phyloP scores from a whole-genome alignment of 805 yeast genomes.

The Hanseniaspora vineae region DNA sequence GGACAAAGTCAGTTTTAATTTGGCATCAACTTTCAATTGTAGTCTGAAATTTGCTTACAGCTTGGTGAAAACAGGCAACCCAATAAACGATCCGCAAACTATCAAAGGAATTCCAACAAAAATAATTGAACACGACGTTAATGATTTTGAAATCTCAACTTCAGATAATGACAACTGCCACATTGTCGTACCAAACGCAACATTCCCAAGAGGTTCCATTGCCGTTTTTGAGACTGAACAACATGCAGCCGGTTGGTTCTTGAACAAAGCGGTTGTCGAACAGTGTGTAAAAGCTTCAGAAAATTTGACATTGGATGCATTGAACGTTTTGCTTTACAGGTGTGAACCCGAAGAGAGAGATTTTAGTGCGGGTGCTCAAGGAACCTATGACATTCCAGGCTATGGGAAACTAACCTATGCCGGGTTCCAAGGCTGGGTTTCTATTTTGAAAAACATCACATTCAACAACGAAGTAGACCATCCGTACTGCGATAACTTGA shows the following conservation, averaged over 20 bases:
- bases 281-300: slow-evolving; percentile 69
- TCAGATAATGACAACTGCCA: slow-evolving; percentile 32
- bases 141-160: slow-evolving; percentile 20
- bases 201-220: slow-evolving; percentile 82
- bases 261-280: slow-evolving; percentile 54
- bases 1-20: slow-evolving; percentile 45
- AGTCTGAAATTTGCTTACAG: slow-evolving; percentile 45
- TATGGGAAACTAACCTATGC: slow-evolving; percentile 70
- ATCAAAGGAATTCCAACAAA: slow-evolving; percentile 58
- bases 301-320: slow-evolving; percentile 47
- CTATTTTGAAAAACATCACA: slow-evolving; percentile 50
- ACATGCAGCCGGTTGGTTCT: slow-evolving; percentile 46
- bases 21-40: slow-evolving; percentile 33
- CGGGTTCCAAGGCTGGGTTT: slow-evolving; percentile 88
- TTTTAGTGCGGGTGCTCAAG: slow-evolving; percentile 54
- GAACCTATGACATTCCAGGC: slow-evolving; percentile 63
- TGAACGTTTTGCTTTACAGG: slow-evolving; percentile 62
- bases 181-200: slow-evolving; percentile 40
- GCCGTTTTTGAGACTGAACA: slow-evolving; percentile 67
- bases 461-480: slow-evolving; percentile 67
- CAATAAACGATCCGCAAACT: slow-evolving; percentile 22
- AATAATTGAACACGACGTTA: slow-evolving; percentile 37
- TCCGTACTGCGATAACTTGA: slow-evolving; percentile 66
- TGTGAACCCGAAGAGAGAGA: slow-evolving; percentile 86
- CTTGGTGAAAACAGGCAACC: slow-evolving; percentile 41